Evolutionary conservation across 805 yeast genomes (phyloP).

Genomic region (Barnettozyma populi): DNA sequence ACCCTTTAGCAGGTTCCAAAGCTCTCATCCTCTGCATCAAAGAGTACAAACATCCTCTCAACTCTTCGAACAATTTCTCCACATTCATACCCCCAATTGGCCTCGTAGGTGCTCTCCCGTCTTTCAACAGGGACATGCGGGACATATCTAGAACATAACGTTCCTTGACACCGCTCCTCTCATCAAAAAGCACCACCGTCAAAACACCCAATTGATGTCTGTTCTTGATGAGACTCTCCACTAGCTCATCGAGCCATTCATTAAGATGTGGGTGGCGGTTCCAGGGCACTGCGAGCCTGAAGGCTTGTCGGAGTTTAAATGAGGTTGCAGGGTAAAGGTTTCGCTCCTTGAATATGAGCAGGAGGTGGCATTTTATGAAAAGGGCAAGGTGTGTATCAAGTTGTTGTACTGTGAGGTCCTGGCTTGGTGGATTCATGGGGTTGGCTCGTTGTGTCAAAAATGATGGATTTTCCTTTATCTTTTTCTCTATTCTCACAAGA

Average conservation of each 20-base stretch:
- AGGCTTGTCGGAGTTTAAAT: constrained; percentile 34
- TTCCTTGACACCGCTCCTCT: constrained; percentile 28
- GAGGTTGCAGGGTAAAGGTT: constrained; percentile 32
- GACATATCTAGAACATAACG: constrained; percentile 34
- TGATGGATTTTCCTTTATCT: too few relatives aligned
- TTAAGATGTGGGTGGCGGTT: constrained; percentile 39
- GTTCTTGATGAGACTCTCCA: constrained; percentile 4
- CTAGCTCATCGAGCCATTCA: constrained; percentile 10
- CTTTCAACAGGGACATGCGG: constrained; percentile 23
- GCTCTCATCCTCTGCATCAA: constrained; percentile 12
- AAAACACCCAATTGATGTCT: constrained; percentile 16
- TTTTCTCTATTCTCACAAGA: too few relatives aligned
- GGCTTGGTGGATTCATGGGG: neutral
- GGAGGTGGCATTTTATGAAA: constrained; percentile 33
- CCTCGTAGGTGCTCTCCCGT: constrained; percentile 5
- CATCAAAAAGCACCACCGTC: constrained; percentile 28
- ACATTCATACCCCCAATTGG: constrained; percentile 6
- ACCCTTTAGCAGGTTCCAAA: constrained; percentile 1
- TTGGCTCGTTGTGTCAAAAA: neutral
- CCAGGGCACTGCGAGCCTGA: constrained; percentile 37
- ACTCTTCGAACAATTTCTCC: constrained; percentile 14
- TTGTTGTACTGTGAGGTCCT: constrained; percentile 5
- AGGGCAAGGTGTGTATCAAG: constrained; percentile 15
- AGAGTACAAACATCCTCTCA: constrained; percentile 18
- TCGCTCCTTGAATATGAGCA: constrained; percentile 31